A percentile compares a stretch with the other conserved stretches of the same genome.
Evolutionary conservation across 768 basidiomycete species (phyloP).

Genomic region (Tricholoma sp.): DNA sequence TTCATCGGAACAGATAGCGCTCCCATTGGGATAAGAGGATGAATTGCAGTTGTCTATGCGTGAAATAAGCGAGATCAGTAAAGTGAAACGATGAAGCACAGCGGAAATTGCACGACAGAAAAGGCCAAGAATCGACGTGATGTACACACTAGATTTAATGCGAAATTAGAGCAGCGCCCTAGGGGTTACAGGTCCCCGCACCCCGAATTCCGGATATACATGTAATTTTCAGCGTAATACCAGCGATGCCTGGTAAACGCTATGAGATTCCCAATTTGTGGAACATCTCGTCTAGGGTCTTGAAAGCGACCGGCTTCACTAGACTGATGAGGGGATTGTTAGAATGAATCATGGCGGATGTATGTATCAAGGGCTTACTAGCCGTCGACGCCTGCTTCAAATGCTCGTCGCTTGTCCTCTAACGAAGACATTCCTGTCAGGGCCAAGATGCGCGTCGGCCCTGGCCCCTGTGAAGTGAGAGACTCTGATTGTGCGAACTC

Average conservation of each 20-base stretch:
- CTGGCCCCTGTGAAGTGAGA: constrained; percentile 13
- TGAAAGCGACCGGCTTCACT: constrained; percentile 95
- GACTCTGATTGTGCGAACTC: constrained; percentile 42
- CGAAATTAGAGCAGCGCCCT: neutral
- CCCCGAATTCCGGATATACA: neutral
- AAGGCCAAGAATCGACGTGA: neutral
- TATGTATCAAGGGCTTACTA: constrained; percentile 60
- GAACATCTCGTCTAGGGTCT: constrained; percentile 82
- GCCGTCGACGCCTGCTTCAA: constrained; percentile 91
- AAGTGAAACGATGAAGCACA: neutral
- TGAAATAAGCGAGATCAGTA: neutral
- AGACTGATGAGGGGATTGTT: constrained; percentile 42
- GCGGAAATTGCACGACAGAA: neutral
- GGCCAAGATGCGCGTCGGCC: constrained; percentile 63
- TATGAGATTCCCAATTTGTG: constrained; percentile 54
- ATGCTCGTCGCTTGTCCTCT: constrained; percentile 88
- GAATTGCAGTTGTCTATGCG: neutral
- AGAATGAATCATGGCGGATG: constrained; percentile 1
- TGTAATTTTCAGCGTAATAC: neutral
- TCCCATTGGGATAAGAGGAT: no score
- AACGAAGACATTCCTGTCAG: constrained; percentile 91
- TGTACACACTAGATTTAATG: neutral
- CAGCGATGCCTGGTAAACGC: constrained; percentile 6
- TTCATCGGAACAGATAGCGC: no score
- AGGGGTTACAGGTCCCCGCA: neutral